Evolutionary conservation across 495 filamentous ascomycete species (phyloP).

Genomic region (Podospora didyma): DNA sequence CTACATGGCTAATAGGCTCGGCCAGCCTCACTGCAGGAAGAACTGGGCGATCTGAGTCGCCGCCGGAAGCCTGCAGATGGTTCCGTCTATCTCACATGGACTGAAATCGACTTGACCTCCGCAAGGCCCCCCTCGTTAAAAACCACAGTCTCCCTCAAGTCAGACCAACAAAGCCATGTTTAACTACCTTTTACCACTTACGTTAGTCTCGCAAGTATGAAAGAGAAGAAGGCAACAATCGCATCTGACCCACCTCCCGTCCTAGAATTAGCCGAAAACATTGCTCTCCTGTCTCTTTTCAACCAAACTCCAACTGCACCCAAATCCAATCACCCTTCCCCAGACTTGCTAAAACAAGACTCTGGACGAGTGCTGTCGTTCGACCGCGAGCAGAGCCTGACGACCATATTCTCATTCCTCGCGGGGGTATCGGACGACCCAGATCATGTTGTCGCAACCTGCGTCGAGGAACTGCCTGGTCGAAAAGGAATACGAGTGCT

Average conservation of each 20-base stretch:
- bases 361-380: conserved; percentile 24
- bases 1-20: too few species aligned
- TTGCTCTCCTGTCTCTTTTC: conserved; percentile 26
- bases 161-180: too few species aligned
- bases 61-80: too few species aligned
- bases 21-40: too few species aligned
- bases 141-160: too few species aligned
- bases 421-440: conserved; percentile 28
- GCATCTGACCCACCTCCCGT: background rate
- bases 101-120: too few species aligned
- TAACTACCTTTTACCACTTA: background rate
- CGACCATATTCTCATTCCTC: conserved; percentile 37
- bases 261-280: conserved; percentile 17
- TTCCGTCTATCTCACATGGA: too few species aligned
- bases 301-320: background rate
- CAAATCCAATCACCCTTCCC: conserved; percentile 7
- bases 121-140: too few species aligned
- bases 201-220: background rate
- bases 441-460: conserved; percentile 34
- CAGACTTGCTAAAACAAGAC: background rate
- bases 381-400: conserved; percentile 26
- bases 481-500: conserved; percentile 25
- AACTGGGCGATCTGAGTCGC: too few species aligned
- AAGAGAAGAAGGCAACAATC: background rate
- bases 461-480: conserved; percentile 29